Percentiles rank a stretch among this genome's conserved stretches.
Evolutionary conservation across 345 rosid species (phyloP).

Genomic region (Excoecaria cochinchinensis): DNA sequence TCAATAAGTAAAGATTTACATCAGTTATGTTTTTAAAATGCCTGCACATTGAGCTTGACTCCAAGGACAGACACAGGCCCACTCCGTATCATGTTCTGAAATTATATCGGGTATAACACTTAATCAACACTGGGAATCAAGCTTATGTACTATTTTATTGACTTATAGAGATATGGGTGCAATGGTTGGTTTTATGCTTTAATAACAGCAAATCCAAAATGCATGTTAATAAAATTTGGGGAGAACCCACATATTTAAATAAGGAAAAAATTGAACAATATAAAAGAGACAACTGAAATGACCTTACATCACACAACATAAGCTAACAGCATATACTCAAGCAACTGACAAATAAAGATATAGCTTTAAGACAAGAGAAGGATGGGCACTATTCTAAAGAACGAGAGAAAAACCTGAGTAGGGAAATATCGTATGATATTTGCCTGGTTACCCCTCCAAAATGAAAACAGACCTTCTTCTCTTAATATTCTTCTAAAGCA

Average conservation of each 20-base stretch:
- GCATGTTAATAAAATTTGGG: not conserved
- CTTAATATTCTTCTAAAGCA: conserved; percentile 70
- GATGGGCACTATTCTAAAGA: not conserved
- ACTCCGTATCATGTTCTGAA: too few species aligned
- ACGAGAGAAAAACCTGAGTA: conserved; percentile 58
- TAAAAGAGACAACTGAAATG: not conserved
- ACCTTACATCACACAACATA: not conserved
- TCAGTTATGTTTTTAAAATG: too few species aligned
- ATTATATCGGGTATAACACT: too few species aligned
- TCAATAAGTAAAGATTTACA: too few species aligned
- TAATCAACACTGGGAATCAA: too few species aligned
- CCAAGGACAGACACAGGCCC: too few species aligned
- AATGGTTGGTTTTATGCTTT: not conserved
- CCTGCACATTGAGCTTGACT: too few species aligned
- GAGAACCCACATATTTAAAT: not conserved
- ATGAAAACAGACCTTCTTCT: conserved; percentile 80
- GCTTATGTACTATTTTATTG: too few species aligned
- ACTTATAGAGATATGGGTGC: too few species aligned
- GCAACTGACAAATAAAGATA: not conserved
- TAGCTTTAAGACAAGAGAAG: not conserved
- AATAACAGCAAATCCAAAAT: not conserved
- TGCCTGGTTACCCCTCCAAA: conserved; percentile 98
- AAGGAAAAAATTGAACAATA: not conserved
- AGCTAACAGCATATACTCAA: not conserved
- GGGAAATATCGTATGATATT: conserved; percentile 87